These are phyloP conservation scores for Cantharellus cinnabarinus DNA, from an alignment of 768 basidiomycete species.

Conservation along the genomic window DNA sequence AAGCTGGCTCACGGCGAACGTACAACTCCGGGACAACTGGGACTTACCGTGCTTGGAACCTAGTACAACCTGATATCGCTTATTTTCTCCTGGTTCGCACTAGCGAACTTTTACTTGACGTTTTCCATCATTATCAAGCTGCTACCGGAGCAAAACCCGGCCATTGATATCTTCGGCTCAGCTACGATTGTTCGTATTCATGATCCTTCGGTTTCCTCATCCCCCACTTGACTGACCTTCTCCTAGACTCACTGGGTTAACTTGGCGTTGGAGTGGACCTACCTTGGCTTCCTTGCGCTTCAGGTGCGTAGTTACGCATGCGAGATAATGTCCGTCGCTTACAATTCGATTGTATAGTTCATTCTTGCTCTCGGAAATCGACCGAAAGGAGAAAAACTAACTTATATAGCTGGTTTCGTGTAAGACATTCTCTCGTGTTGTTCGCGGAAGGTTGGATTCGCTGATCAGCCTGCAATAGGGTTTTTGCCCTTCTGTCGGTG, in stretches of 20 bases:
- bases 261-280: conserved; percentile 63
- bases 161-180: conserved; percentile 50
- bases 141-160: conserved; percentile 28
- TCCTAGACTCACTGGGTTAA: conserved; percentile 78
- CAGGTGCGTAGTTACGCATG: conserved; percentile 24
- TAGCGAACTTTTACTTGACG: conserved; percentile 88
- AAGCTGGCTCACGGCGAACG: conserved; percentile 14
- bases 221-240: conserved; percentile 2
- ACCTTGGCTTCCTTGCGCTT: conserved; percentile 63
- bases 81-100: conserved; percentile 81
- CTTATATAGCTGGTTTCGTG: conserved; percentile 57
- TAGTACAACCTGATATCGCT: conserved; percentile 75
- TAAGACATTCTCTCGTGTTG: conserved; percentile 15
- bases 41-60: not conserved
- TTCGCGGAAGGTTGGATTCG: conserved; percentile 1
- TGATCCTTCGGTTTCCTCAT: not conserved
- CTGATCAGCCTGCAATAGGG: conserved; percentile 24
- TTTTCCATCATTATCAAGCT: conserved; percentile 90
- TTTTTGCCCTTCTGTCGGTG: conserved; percentile 62
- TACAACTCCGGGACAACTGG: too few species aligned
- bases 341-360: conserved; percentile 22
- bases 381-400: conserved; percentile 68
- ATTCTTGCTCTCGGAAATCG: conserved; percentile 58
- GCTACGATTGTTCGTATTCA: conserved; percentile 34
- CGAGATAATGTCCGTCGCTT: not conserved